Base-by-base conservation (phyloP, 2,329 filamentous ascomycete species). In the Nemania serpens region DNA sequence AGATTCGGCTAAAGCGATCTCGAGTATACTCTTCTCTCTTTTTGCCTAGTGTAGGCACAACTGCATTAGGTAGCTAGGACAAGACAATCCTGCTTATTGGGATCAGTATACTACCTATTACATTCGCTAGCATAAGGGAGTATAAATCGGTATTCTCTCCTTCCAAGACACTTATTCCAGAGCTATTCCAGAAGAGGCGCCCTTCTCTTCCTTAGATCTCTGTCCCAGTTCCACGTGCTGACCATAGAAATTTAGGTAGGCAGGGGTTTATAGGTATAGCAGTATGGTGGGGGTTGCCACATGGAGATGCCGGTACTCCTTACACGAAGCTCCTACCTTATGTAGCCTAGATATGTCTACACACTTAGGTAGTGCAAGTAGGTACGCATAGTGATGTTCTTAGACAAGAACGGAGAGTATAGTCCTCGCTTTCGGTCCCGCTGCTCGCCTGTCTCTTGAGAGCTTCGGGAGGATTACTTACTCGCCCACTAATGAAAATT, bases 301-400 rank as follows among this genome's bases (percentile, higher is more conserved):
- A n/a, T 50, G 47, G 47, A 22, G 47, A 37, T 50, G 47, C 47
- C 33, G 47, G 47, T 50, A 12, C 11, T 37, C 17, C 34, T 50
- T 50, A 22, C 33, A 9, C 25, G 3, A 48, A 22, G 5, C 34
- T 18, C n/a, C 2, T 29, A 46, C 11, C 22, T n/a, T n/a, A n/a
- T n/a, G n/a, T 46, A 20, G 20, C 43, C 5, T n/a, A 29, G 6
- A 7, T 15, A 2, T 25, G 20, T 7, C n/a, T n/a, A 9, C n/a
- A n/a, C 6, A n/a, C 39, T 7, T n/a, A n/a, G 3, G 6, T 2
- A 17, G 39, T 9, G n/a, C n/a, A n/a, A n/a, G 11, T 29, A 29
- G 25, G 25, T 7, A 29, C 7, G 3, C 25, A 29, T 29, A 29
- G 25, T 29, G 17, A 43, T 43, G 41, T 20, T 43, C 41, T 43